phyloP scores from a whole-genome alignment of 768 basidiomycete genomes.

The Coprinopsis marcescibilis region DNA sequence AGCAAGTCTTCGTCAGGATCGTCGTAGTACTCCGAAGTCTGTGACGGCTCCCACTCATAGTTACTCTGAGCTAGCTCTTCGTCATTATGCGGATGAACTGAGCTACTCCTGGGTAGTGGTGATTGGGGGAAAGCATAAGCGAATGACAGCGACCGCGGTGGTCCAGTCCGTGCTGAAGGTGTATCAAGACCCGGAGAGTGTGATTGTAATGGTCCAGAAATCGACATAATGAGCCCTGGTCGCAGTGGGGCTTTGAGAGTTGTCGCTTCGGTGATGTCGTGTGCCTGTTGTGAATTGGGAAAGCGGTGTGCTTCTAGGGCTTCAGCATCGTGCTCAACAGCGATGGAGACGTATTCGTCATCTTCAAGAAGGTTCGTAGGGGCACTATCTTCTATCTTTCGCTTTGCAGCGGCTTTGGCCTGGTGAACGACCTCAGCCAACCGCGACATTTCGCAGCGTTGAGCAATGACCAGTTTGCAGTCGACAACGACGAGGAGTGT shows the following conservation, averaged over 20 bases:
- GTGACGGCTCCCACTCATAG: neutral
- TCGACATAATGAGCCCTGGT: neutral
- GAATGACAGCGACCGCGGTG: constrained; percentile 68
- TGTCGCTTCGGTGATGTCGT: neutral
- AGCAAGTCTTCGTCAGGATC: constrained; percentile 1
- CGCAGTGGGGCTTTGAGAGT: neutral
- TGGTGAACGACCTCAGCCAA: neutral
- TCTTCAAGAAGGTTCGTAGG: neutral
- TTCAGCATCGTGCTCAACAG: neutral
- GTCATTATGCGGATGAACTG: constrained; percentile 1
- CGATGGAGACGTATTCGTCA: neutral
- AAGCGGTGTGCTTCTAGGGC: neutral
- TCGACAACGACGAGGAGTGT: too few species aligned
- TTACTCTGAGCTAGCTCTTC: constrained; percentile 22
- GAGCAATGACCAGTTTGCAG: neutral
- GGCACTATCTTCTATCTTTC: neutral
- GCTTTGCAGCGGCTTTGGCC: neutral
- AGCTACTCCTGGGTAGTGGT: constrained; percentile 16
- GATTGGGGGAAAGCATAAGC: constrained; percentile 49
- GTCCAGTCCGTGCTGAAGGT: constrained; percentile 64
- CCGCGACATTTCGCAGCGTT: neutral
- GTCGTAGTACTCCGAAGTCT: neutral
- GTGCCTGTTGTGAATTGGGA: neutral
- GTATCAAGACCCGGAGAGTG: constrained; percentile 26
- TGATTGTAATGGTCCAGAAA: neutral